Evolutionary conservation across 768 basidiomycete genomes (phyloP).

Genomic region (Leccinum uliginosum): DNA sequence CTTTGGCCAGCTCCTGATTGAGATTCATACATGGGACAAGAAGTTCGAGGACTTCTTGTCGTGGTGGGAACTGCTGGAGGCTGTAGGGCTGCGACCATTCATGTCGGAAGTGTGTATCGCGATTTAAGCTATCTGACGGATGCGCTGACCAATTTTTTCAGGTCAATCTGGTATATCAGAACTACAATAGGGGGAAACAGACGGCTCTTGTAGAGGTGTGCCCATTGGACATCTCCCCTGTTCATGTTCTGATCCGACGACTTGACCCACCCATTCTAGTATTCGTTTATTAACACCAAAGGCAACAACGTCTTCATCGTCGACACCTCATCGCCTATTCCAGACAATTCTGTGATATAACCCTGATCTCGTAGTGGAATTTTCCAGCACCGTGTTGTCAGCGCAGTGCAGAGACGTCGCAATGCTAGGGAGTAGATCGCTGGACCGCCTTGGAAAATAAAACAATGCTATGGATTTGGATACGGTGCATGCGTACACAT

Average conservation of each 20-base stretch:
- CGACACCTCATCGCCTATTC: constrained; percentile 11
- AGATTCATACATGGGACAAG: constrained; percentile 39
- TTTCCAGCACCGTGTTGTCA: constrained; percentile 2
- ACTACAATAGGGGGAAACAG: constrained; percentile 45
- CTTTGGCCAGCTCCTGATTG: constrained; percentile 45
- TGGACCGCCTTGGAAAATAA: neutral
- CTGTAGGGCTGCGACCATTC: constrained; percentile 44
- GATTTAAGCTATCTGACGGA: neutral
- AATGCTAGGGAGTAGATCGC: neutral
- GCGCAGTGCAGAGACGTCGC: neutral
- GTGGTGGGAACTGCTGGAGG: constrained; percentile 47
- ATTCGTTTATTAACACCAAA: constrained; percentile 52
- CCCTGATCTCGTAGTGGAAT: neutral
- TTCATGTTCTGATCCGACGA: neutral
- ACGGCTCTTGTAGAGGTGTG: constrained; percentile 49
- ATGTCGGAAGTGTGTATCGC: constrained; percentile 36
- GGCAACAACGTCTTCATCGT: constrained; percentile 46
- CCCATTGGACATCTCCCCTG: neutral
- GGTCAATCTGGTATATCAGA: constrained; percentile 57
- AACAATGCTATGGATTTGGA: constrained; percentile 19
- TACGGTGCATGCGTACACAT: constrained; percentile 12
- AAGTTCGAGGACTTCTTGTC: constrained; percentile 34
- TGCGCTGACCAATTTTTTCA: constrained; percentile 20
- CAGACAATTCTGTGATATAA: constrained; percentile 14
- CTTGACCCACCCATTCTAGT: constrained; percentile 29